Evolutionary conservation across 2,329 filamentous ascomycete species (phyloP).

Genomic region (Ceratocystis variospora): DNA sequence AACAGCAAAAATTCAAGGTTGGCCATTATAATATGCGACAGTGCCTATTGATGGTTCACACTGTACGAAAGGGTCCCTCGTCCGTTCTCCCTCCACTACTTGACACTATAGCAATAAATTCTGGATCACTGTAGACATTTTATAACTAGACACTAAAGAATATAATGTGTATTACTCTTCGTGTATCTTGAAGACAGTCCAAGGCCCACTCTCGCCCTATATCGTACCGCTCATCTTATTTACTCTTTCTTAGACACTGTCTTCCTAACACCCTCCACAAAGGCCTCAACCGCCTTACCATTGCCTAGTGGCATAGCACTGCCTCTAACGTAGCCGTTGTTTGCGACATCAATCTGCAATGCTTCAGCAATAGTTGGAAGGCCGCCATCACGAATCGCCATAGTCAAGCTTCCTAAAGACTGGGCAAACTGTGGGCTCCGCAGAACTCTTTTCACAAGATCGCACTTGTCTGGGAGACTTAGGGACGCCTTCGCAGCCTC

Average conservation of each 20-base stretch:
- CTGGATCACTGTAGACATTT: not conserved
- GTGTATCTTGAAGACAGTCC: not conserved
- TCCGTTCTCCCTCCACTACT: not conserved
- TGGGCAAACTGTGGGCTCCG: conserved; percentile 85
- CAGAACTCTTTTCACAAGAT: conserved; percentile 66
- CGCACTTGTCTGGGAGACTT: conserved; percentile 61
- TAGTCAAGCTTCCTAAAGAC: conserved; percentile 68
- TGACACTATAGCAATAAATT: not conserved
- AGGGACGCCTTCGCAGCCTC: conserved; percentile 62
- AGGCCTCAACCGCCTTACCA: conserved; percentile 77
- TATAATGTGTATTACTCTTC: not conserved
- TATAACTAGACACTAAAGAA: not conserved
- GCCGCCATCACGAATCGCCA: conserved; percentile 79
- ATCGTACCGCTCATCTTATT: not conserved
- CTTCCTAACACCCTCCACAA: conserved; percentile 77
- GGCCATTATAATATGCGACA: not conserved
- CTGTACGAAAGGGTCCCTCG: not conserved
- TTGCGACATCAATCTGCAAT: conserved; percentile 62
- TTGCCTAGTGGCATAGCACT: conserved; percentile 76
- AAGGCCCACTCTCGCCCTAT: not conserved
- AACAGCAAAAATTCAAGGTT: not conserved
- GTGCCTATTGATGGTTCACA: not conserved
- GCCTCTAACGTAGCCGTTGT: conserved; percentile 67
- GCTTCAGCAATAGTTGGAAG: conserved; percentile 82
- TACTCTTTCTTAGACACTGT: conserved; percentile 36